phyloP scores from a whole-genome alignment of 2,329 filamentous ascomycete genomes.

The Dryadomyces sulphureus region DNA sequence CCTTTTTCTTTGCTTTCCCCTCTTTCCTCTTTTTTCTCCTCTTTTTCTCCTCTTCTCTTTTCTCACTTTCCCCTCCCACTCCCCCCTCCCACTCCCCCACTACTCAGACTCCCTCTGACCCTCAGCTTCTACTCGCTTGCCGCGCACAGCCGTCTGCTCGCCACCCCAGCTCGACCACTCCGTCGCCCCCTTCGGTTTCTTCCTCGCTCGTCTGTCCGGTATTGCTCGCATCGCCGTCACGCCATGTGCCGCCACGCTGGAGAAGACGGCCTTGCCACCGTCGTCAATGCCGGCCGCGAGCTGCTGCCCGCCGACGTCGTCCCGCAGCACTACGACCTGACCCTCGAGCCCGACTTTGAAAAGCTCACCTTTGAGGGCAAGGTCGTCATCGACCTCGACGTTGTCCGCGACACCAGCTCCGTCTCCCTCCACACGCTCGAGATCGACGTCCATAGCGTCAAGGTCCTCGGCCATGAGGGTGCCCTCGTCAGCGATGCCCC shows the following conservation, averaged over 20 bases:
- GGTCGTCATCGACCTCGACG: slow-evolving; percentile 75
- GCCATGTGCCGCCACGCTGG: slow-evolving; percentile 48
- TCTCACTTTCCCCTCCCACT: not conserved
- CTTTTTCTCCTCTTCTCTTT: not conserved
- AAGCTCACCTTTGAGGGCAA: slow-evolving; percentile 77
- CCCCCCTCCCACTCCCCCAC: not conserved
- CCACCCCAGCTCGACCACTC: slow-evolving; percentile 1
- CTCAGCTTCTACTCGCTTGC: not conserved
- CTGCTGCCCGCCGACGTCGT: slow-evolving; percentile 85
- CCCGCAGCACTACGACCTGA: slow-evolving; percentile 82
- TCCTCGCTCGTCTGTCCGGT: slow-evolving; percentile 20
- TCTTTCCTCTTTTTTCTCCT: not conserved
- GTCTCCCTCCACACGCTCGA: slow-evolving; percentile 82
- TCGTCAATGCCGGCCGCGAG: slow-evolving; percentile 44
- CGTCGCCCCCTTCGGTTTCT: not conserved
- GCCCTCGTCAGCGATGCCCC: slow-evolving; percentile 45
- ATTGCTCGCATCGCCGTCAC: slow-evolving; percentile 61
- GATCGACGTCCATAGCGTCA: slow-evolving; percentile 64
- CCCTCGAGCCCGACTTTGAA: slow-evolving; percentile 78
- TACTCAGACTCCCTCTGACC: slow-evolving; percentile 1
- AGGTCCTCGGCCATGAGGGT: slow-evolving; percentile 44
- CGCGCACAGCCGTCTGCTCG: not conserved
- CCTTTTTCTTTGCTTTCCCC: not conserved
- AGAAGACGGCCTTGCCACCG: slow-evolving; percentile 20
- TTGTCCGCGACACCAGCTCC: slow-evolving; percentile 68